A percentile compares a stretch with the other conserved stretches of the same genome.
phyloP scores from a whole-genome alignment of 2,329 filamentous ascomycete species.

The Penicillium sp. region DNA sequence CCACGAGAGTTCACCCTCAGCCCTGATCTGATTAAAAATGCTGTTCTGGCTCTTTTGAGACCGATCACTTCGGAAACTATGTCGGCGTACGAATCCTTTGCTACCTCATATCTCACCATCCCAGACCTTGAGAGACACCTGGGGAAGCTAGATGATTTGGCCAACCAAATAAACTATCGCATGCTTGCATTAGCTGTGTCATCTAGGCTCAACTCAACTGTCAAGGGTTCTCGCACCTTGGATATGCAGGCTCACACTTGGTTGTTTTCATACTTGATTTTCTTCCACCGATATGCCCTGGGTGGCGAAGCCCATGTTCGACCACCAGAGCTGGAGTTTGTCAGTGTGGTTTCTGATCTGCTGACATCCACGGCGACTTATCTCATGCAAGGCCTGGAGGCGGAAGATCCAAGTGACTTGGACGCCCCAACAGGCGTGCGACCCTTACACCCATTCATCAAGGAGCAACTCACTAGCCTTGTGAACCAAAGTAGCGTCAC shows the following conservation, averaged over 20 bases:
- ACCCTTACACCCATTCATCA: conserved; percentile 56
- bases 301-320: conserved; percentile 37
- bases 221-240: conserved; percentile 28
- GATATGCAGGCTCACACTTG: conserved; percentile 50
- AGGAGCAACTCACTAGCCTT: conserved; percentile 65
- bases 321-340: conserved; percentile 55
- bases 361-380: conserved; percentile 57
- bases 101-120: conserved; percentile 47
- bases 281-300: conserved; percentile 53
- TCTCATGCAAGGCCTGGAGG: conserved; percentile 53
- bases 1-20: conserved; percentile 5
- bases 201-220: conserved; percentile 27
- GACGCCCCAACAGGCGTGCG: conserved; percentile 27
- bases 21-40: conserved; percentile 29
- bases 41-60: conserved; percentile 43
- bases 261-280: conserved; percentile 61
- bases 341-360: conserved; percentile 56
- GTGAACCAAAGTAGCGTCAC: conserved; percentile 75
- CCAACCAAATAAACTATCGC: conserved; percentile 53
- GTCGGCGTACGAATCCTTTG: conserved; percentile 48
- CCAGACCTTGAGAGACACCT: conserved; percentile 40
- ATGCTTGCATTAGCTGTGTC: conserved; percentile 43
- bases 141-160: conserved; percentile 43
- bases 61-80: conserved; percentile 45
- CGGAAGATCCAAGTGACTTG: conserved; percentile 31